Conservation (phyloP, 768 basidiomycete genomes). For the Cubamyces sp. region DNA sequence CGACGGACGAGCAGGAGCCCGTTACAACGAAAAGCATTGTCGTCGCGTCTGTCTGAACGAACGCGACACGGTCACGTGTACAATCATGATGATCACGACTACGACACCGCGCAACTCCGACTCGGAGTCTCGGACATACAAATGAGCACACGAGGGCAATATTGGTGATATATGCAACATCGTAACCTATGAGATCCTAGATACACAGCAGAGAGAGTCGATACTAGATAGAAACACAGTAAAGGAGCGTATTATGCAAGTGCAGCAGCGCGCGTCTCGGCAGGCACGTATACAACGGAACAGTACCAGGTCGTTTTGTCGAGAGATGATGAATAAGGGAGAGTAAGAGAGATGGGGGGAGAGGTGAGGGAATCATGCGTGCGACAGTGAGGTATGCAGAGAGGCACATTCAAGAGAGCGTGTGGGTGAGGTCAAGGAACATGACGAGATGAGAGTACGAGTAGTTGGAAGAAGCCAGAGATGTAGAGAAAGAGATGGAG, state of each 20-base stretch:
- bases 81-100: background rate
- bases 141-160: background rate
- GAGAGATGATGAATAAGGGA: background rate
- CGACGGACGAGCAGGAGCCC: background rate
- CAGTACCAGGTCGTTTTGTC: background rate
- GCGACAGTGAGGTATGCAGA: background rate
- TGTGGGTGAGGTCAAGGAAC: background rate
- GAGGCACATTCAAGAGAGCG: slow-evolving; percentile 4
- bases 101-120: background rate
- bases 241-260: slow-evolving; percentile 21
- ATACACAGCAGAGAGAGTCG: slow-evolving; percentile 16
- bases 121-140: background rate
- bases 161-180: slow-evolving; percentile 8
- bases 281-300: slow-evolving; percentile 11
- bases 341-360: background rate
- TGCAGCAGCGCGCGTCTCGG: slow-evolving; percentile 8
- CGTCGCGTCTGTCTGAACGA: background rate
- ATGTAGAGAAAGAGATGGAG: background rate
- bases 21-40: background rate
- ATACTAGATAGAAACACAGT: slow-evolving; percentile 22
- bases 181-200: slow-evolving; percentile 11
- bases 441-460: too few relatives aligned
- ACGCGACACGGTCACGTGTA: slow-evolving; percentile 7
- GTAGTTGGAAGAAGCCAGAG: background rate
- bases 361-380: slow-evolving; percentile 4